phyloP scores from a whole-genome alignment of 305 asterid species.

The Fraxinus latifolia region DNA sequence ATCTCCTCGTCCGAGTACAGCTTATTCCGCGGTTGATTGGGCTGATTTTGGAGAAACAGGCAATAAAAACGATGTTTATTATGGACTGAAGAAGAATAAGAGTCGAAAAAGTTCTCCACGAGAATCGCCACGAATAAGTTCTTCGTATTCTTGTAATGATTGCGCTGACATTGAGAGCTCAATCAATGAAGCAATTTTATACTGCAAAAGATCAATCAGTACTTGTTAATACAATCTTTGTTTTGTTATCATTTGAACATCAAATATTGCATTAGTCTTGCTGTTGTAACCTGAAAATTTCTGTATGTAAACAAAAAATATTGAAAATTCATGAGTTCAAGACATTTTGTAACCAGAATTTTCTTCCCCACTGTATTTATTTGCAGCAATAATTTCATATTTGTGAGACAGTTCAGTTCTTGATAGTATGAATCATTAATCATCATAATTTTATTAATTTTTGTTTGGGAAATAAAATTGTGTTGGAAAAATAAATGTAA shows the following conservation, averaged over 20 bases:
- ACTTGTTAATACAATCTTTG: conserved; percentile 14
- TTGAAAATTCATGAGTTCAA: neutral
- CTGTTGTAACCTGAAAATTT: neutral
- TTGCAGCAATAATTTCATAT: conserved; percentile 11
- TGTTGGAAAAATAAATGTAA: neutral
- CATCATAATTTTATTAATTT: neutral
- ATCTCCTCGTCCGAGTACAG: conserved; percentile 35
- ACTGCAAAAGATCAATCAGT: conserved; percentile 76
- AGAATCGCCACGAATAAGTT: conserved; percentile 33
- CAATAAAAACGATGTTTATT: neutral
- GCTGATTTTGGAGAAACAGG: conserved; percentile 17
- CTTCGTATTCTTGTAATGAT: conserved; percentile 27
- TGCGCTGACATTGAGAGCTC: conserved; percentile 51
- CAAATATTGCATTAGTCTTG: conserved; percentile 8
- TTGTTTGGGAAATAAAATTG: neutral
- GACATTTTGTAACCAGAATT: conserved; percentile 21
- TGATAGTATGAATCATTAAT: neutral
- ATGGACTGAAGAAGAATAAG: conserved; percentile 24
- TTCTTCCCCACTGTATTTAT: conserved; percentile 20
- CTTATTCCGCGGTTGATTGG: conserved; percentile 36
- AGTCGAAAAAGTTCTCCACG: conserved; percentile 37
- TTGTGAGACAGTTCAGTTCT: neutral
- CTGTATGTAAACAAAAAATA: neutral
- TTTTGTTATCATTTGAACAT: neutral
- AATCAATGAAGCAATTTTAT: conserved; percentile 69